Evolutionary conservation across 176 grass and related monocot species (phyloP).

Genomic region (Oryza glaberrima): DNA sequence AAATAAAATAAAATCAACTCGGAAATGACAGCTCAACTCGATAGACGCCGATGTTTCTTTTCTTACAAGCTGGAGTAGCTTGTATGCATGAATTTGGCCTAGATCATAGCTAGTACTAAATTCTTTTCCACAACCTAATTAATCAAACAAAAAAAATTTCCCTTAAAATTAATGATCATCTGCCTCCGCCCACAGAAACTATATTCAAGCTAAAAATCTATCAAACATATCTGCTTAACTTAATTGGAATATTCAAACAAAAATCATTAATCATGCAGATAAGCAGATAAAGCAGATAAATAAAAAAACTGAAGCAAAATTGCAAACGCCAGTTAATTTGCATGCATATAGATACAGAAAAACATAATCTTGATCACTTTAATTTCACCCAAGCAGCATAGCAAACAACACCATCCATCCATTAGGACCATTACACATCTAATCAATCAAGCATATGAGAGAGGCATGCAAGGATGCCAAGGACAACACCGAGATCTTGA

Average conservation of each 20-base stretch:
- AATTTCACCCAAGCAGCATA: neutral
- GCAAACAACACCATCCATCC: neutral
- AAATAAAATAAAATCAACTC: neutral
- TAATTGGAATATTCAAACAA: neutral
- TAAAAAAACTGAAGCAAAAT: neutral
- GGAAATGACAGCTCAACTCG: constrained; percentile 45
- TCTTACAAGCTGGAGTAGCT: constrained; percentile 6
- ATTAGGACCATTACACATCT: neutral
- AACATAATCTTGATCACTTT: neutral
- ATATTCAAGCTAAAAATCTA: neutral
- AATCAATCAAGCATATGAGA: neutral
- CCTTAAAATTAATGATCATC: too few species aligned
- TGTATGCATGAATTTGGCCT: neutral
- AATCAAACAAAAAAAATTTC: neutral
- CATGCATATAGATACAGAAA: neutral
- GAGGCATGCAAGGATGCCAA: neutral
- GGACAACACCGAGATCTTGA: neutral
- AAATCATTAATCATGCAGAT: neutral
- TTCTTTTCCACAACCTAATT: neutral
- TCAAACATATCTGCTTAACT: neutral
- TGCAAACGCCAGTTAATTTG: neutral
- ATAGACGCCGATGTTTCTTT: constrained; percentile 33
- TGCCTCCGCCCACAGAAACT: neutral
- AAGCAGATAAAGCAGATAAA: neutral
- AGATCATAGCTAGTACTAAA: neutral